Percentiles rank a stretch among this genome's conserved stretches.
These are phyloP conservation scores for Lepidopterella palustris DNA, from an alignment of 495 filamentous ascomycete genomes.

Conservation along the genomic window DNA sequence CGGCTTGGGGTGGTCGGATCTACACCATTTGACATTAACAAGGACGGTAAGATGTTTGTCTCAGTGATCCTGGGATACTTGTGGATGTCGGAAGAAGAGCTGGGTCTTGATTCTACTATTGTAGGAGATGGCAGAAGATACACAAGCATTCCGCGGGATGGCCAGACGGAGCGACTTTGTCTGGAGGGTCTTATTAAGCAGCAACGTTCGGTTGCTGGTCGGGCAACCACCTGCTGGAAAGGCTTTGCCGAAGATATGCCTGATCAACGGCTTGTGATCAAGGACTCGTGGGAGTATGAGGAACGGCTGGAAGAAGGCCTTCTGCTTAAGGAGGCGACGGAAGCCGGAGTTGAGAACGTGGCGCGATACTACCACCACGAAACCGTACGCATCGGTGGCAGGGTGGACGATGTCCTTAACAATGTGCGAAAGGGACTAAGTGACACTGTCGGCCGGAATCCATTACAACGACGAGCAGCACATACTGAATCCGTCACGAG, in stretches of 20 bases:
- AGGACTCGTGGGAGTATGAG: conserved; percentile 20
- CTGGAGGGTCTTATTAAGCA: conserved; percentile 1
- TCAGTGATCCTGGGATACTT: conserved; percentile 10
- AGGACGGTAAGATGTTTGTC: conserved; percentile 17
- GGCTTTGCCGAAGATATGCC: conserved; percentile 8
- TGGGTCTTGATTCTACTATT: conserved; percentile 2
- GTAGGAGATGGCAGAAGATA: neutral
- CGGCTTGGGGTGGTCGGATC: neutral
- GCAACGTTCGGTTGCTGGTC: conserved; percentile 11
- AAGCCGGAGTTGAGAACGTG: conserved; percentile 30
- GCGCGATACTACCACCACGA: conserved; percentile 33
- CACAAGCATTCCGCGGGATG: conserved; percentile 10
- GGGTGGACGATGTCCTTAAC: conserved; percentile 23
- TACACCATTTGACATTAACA: neutral
- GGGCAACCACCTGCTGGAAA: conserved; percentile 24
- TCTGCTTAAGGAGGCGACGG: conserved; percentile 29
- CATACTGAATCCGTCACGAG: neutral
- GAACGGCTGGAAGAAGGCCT: conserved; percentile 15
- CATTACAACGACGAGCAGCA: conserved; percentile 2
- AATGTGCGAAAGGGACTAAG: conserved; percentile 28
- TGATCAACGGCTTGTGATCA: conserved; percentile 14
- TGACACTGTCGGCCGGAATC: conserved; percentile 4
- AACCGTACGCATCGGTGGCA: conserved; percentile 24
- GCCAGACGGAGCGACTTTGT: neutral
- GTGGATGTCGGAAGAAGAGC: neutral